Base-by-base conservation (phyloP, 139 green algal species). In the Pleodorina starrii region DNA sequence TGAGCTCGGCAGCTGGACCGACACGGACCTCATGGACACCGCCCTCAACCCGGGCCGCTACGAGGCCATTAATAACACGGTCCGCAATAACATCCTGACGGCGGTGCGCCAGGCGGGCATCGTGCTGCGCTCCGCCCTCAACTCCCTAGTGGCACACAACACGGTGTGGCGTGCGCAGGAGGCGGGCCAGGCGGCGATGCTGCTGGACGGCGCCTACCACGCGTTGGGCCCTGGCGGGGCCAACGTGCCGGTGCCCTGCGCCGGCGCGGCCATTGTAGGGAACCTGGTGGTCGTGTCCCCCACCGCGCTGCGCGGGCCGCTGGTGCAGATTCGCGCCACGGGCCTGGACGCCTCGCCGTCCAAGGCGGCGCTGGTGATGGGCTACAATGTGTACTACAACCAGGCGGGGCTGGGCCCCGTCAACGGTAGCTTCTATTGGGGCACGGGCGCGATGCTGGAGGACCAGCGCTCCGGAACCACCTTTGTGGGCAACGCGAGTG, bases 321-420 rank as follows among this genome's bases (percentile, higher is more conserved):
- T 90, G 32, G 25, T 86, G 2, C 86, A 90, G 75, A 51, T 90
- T 38, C 85, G 85, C 1, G 51, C 29, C 5, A 40, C 1, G 12
- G 72, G 54, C 19, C 74, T 90, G 27, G 75, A 85, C 35, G 29
- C 74, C 12, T 21, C n/a, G 17, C 29, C 44, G 74, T 11, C 42
- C 11, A 43, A 32, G 2, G 27, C 27, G 27, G 27, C 5, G 25
- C 40, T 90, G 2, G 19, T 76, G 23, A 68, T 74, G 71, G 44
- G 25, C 10, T 35, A 90, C 85, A 90, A 90, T 42, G 27, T 90
- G 42, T 90, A 86, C 80, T 76, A 86, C 80, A 66, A 86, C 80
- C 40, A 76, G 57, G 80, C 59, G 27, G 59, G 59, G 23, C 32
- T 50, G 57, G 57, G 14, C 1, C 40, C 54, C 38, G 23, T 43